Evolutionary conservation across 108 stramenopile genomes (phyloP), one percentile per base, ranked within the genome.

Genomic region (Pseudonitzschia delicatissima): DNA sequence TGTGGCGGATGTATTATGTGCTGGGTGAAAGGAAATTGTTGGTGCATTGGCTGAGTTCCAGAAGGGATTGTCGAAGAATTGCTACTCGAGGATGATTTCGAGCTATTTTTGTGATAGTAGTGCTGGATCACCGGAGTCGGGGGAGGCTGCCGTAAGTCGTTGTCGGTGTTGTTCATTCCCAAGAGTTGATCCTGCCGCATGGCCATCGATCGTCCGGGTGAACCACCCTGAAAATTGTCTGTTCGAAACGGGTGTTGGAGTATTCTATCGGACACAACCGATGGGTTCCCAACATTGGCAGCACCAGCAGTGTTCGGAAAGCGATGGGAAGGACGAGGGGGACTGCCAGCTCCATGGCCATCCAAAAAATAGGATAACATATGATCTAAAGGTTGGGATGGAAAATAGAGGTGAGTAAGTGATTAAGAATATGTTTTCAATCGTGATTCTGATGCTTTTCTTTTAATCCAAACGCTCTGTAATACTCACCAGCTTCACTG

Each of bases 281-380:
- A 25, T 17, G 20, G 7, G 34, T 35, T 2, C 18, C 18, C 60
- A 20, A 29, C 25, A 4, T 7, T 52, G 18, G n/a, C 53, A 17
- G 35, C 28, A 51, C n/a, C n/a, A 33, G 49, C 13, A 20, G 29
- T 25, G 7, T 53, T 6, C 52, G 15, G 6, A n/a, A 13, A 31
- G 7, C 7, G 11, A 26, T 53, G 7, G 26, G 52, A 53, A 28
- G 52, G 52, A 31, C 26, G 25, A 9, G 48, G 45, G 5, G 72
- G 68, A 32, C 47, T 66, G 7, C 49, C 6, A 47, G 26, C 37
- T 12, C 44, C 42, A 29, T 44, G 27, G 27, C 75, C 79, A 2
- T 84, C 88, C 29, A 90, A 69, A 72, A 90, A 90, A 58, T 87
- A 90, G 2, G 82, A 85, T 39, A 90, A 66, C 50, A 90, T 70